Conservation (phyloP, 2,329 filamentous ascomycete genomes). For the Byssochlamys sp. region DNA sequence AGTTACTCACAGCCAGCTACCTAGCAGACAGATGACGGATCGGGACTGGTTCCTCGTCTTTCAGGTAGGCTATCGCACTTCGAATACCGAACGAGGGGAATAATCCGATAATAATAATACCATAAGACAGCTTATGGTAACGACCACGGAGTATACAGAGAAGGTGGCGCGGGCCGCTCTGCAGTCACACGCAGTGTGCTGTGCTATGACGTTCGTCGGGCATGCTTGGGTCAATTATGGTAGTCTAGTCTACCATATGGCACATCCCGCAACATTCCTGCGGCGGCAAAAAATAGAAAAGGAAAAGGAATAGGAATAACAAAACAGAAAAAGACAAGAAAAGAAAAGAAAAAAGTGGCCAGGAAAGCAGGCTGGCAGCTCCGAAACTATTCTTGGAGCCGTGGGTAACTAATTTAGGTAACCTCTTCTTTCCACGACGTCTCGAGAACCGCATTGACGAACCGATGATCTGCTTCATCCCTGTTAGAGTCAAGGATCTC, state of each 20-base stretch:
- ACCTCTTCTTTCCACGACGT: background rate
- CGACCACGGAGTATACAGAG: background rate
- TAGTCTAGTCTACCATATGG: too few relatives aligned
- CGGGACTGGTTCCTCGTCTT: background rate
- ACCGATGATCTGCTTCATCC: background rate
- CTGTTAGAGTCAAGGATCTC: background rate
- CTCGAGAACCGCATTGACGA: background rate
- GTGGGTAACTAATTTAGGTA: background rate
- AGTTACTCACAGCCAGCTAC: too few relatives aligned
- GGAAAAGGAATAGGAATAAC: too few relatives aligned
- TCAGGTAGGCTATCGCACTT: background rate
- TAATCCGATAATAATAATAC: too few relatives aligned
- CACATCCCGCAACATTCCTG: background rate
- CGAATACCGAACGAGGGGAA: background rate
- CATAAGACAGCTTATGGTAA: too few relatives aligned
- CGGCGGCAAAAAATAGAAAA: background rate
- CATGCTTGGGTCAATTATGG: background rate
- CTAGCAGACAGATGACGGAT: background rate
- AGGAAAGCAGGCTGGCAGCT: background rate
- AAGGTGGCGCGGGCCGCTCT: background rate
- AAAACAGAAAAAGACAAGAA: too few relatives aligned
- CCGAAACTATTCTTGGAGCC: background rate
- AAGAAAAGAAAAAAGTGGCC: background rate
- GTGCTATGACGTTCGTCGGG: background rate
- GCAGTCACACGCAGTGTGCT: background rate